Evolutionary conservation across 192 early-diverging fungal genomes (phyloP).

Genomic region (Irineochytrium annulatum): DNA sequence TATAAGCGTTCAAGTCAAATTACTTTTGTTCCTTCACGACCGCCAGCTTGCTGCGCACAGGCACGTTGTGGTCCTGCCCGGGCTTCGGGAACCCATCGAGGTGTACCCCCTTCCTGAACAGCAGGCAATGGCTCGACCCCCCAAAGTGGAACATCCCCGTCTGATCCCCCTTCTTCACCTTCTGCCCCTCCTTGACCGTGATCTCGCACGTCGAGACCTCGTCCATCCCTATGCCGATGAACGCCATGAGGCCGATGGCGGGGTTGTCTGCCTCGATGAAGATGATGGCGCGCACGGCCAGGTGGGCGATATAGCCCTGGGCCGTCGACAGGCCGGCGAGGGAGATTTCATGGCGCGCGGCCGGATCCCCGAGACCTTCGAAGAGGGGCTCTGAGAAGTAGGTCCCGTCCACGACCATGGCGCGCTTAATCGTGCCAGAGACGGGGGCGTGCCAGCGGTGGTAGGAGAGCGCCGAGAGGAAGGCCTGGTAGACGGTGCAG

Average conservation of each 20-base stretch:
- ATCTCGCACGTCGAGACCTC: conserved; percentile 18
- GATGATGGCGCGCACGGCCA: conserved; percentile 15
- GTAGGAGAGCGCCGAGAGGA: conserved; percentile 11
- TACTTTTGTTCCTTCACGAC: too few relatives aligned
- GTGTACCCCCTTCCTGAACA: conserved; percentile 10
- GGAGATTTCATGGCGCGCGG: neutral
- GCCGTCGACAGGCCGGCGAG: neutral
- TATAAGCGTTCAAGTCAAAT: too few relatives aligned
- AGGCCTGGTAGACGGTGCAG: conserved; percentile 20
- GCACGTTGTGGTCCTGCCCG: too few relatives aligned
- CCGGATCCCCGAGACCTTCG: conserved; percentile 6
- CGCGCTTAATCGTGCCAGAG: conserved; percentile 11
- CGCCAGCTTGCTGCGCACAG: too few relatives aligned
- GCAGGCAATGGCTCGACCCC: conserved; percentile 13
- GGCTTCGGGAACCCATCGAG: too few relatives aligned
- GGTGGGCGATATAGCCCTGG: conserved; percentile 13
- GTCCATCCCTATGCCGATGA: conserved; percentile 19
- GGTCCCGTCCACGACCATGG: conserved; percentile 16
- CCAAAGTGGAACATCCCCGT: conserved; percentile 23
- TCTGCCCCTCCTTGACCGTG: conserved; percentile 19
- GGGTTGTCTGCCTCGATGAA: conserved; percentile 22
- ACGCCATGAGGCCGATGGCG: conserved; percentile 13
- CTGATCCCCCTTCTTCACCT: conserved; percentile 18
- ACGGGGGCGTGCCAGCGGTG: conserved; percentile 18
- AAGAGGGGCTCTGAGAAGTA: conserved; percentile 18